These are phyloP conservation scores for Mucor indicus DNA, from an alignment of 371 early-diverging fungal species.

Conservation along the genomic window DNA sequence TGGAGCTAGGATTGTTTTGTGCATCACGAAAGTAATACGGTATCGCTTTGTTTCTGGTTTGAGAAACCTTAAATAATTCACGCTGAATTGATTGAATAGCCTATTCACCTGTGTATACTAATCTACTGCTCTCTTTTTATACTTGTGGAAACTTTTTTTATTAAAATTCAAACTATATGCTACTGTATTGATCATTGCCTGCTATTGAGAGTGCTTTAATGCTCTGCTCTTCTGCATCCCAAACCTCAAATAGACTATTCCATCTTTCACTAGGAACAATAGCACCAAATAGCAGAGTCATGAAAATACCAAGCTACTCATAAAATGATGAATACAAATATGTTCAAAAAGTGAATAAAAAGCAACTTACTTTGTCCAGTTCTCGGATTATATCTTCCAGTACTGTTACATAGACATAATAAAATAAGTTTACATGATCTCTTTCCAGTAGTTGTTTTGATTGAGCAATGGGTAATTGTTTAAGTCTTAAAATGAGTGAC, in stretches of 20 bases:
- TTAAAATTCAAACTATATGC: too few relatives aligned
- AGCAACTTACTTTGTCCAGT: conserved; percentile 47
- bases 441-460: conserved; percentile 33
- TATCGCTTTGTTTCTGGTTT: too few relatives aligned
- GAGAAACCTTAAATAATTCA: too few relatives aligned
- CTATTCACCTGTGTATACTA: too few relatives aligned
- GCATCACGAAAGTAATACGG: too few relatives aligned
- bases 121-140: too few relatives aligned
- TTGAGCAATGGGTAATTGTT: conserved; percentile 55
- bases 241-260: conserved; percentile 31
- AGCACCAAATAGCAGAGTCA: conserved; percentile 43
- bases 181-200: too few relatives aligned
- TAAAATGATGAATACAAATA: background rate
- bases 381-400: conserved; percentile 79
- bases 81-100: too few relatives aligned
- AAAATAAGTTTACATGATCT: conserved; percentile 58
- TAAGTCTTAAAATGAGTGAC: conserved; percentile 43
- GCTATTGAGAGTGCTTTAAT: too few relatives aligned
- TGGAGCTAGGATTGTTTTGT: too few relatives aligned
- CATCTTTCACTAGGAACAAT: conserved; percentile 43
- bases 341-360: background rate
- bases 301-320: conserved; percentile 31
- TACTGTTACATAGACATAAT: conserved; percentile 75
- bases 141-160: too few relatives aligned
- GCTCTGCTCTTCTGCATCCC: too few relatives aligned